A percentile compares a stretch with the other conserved stretches of the same genome.
Conservation (phyloP, 331 rosid species). For the Spiraea crenata region DNA sequence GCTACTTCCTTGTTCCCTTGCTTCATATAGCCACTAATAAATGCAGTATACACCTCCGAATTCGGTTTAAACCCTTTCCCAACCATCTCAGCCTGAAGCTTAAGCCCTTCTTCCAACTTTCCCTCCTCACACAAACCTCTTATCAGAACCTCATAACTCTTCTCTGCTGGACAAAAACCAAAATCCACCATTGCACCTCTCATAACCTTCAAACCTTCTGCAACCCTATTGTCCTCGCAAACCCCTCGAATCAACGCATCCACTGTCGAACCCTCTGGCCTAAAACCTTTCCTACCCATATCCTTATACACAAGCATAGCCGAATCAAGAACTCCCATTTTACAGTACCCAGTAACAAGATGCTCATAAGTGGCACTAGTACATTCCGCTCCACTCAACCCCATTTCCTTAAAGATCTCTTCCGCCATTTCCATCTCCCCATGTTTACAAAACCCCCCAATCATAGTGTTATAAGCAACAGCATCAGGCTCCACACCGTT, state of each 20-base stretch:
- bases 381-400: slow-evolving; percentile 47
- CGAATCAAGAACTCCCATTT: slow-evolving; percentile 48
- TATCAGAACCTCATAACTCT: slow-evolving; percentile 58
- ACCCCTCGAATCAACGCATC: slow-evolving; percentile 36
- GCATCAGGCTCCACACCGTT: slow-evolving; percentile 53
- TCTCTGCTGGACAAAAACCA: slow-evolving; percentile 43
- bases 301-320: slow-evolving; percentile 64
- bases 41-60: slow-evolving; percentile 48
- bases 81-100: slow-evolving; percentile 84
- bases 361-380: slow-evolving; percentile 59
- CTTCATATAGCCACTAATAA: slow-evolving; percentile 50
- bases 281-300: slow-evolving; percentile 56
- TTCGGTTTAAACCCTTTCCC: slow-evolving; percentile 63
- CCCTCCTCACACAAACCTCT: slow-evolving; percentile 56
- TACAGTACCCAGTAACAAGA: slow-evolving; percentile 58
- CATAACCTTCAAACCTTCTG: slow-evolving; percentile 46
- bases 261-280: slow-evolving; percentile 39
- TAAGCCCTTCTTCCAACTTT: slow-evolving; percentile 62
- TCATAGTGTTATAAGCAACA: slow-evolving; percentile 61
- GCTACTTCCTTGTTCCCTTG: slow-evolving; percentile 66
- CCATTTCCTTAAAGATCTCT: slow-evolving; percentile 64
- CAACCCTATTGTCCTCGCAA: slow-evolving; percentile 33
- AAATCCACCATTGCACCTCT: slow-evolving; percentile 32
- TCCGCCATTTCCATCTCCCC: slow-evolving; percentile 64
- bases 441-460: slow-evolving; percentile 70